phyloP scores from a whole-genome alignment of 306 rosid genomes.

The Ormosia semicastrata region DNA sequence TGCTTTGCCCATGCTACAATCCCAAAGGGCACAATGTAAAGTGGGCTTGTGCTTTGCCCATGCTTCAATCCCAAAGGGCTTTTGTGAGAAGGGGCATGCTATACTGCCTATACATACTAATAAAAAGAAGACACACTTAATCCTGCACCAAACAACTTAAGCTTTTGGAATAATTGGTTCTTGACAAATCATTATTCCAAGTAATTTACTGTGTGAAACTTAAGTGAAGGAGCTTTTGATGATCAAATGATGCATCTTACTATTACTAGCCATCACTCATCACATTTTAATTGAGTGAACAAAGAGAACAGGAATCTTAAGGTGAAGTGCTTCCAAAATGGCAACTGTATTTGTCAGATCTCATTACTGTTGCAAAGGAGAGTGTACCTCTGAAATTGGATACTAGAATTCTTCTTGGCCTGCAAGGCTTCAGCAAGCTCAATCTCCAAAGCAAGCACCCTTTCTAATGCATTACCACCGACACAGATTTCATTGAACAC shows the following conservation, averaged over 20 bases:
- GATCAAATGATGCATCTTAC: not conserved
- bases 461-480: slow-evolving; percentile 85
- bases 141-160: not conserved
- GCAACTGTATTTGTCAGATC: slow-evolving; percentile 20
- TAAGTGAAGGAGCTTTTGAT: not conserved
- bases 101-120: too few relatives aligned
- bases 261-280: not conserved
- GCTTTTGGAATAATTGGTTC: not conserved
- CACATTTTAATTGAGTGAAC: not conserved
- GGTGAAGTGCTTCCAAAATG: not conserved
- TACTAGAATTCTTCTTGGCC: slow-evolving; percentile 67
- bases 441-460: slow-evolving; percentile 92
- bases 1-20: not conserved
- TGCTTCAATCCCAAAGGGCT: not conserved
- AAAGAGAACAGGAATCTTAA: not conserved
- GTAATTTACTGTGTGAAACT: not conserved
- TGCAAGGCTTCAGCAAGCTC: slow-evolving; percentile 92
- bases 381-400: slow-evolving; percentile 86
- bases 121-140: not conserved
- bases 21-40: not conserved
- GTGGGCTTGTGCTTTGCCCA: not conserved
- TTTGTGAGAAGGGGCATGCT: not conserved
- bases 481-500: slow-evolving; percentile 56
- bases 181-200: not conserved
- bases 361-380: slow-evolving; percentile 9